Evolutionary conservation across 805 yeast species (phyloP), one percentile per base, ranked within the genome.

Genomic region (Nakazawaea pomicola): DNA sequence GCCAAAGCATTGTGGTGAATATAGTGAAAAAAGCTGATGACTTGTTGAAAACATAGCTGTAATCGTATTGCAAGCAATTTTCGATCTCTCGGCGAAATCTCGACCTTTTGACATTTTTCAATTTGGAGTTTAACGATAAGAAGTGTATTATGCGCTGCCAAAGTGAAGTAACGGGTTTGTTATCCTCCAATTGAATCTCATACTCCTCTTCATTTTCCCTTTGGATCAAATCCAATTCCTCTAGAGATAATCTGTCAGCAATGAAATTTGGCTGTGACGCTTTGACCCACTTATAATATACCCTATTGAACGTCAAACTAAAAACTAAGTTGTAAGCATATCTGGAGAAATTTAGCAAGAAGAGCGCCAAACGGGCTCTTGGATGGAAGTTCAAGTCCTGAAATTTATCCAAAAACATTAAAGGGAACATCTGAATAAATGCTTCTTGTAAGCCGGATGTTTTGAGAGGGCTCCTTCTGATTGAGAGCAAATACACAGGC

Each of bases 251-350:
- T 23, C 58, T 48, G 43, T 60, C 65, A 15, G 65, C 62, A 34
- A 60, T 47, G 37, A 63, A 62, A 41, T 57, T 57, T 1, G 68
- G 67, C 38, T 59, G 65, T 1, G 56, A 52, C 12, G 48, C 45
- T 30, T 50, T 50, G 27, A 58, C 53, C 63, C 62, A 59, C 14
- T 52, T 52, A 43, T 63, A 67, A 47, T 67, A 66, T 3, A 56
- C 9, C 30, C 65, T 51, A 46, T 68, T 66, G 21, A 57, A 36
- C 0, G 61, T 51, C 17, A 55, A 12, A 9, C 39, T 45, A 44
- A 44, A 55, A 7, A 54, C 3, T 3, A 47, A 15, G 6, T 40
- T 31, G 33, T 60, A 59, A 2, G 44, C 15, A 14, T 20, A 27
- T 33, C 43, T 47, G 3, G 46, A 29, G 5, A 37, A 21, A 33